phyloP scores from a whole-genome alignment of 495 filamentous ascomycete species.

The Aspergillus steynii region DNA sequence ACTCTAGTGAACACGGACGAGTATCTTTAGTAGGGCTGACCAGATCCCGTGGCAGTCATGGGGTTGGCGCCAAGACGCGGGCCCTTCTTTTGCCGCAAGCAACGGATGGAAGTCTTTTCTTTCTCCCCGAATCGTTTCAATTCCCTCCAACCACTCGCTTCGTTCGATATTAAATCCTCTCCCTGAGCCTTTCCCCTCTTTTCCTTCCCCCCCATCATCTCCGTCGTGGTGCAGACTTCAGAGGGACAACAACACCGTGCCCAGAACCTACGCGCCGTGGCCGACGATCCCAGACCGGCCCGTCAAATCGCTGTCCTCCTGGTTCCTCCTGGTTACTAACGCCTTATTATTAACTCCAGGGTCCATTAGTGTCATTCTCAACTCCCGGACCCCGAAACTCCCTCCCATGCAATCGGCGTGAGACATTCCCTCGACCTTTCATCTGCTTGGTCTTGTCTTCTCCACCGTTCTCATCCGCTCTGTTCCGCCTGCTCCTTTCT shows the following conservation, averaged over 20 bases:
- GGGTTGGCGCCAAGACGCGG: not conserved
- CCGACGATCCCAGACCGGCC: not conserved
- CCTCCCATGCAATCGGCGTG: not conserved
- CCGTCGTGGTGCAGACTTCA: not conserved
- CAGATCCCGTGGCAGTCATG: not conserved
- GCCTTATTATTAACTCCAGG: not conserved
- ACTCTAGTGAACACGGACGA: too few relatives aligned
- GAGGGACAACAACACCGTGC: not conserved
- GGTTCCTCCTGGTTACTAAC: not conserved
- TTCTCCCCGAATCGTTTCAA: not conserved
- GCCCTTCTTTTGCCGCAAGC: too few relatives aligned
- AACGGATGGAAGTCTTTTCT: too few relatives aligned
- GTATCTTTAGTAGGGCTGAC: not conserved
- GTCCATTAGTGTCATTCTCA: not conserved
- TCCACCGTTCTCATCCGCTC: slow-evolving; percentile 1
- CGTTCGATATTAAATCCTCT: not conserved
- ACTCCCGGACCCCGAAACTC: not conserved
- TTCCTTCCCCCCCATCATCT: not conserved
- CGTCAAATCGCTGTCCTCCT: not conserved
- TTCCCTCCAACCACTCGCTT: not conserved
- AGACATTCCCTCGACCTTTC: not conserved
- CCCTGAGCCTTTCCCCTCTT: not conserved
- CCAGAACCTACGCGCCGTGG: not conserved
- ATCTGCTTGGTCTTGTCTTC: slow-evolving; percentile 1
- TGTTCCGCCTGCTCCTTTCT: slow-evolving; percentile 5